Percentiles rank a stretch among this genome's conserved stretches.
These are phyloP conservation scores for Hypoxylon sp. DNA, from an alignment of 2,329 filamentous ascomycete genomes.

Conservation along the genomic window DNA sequence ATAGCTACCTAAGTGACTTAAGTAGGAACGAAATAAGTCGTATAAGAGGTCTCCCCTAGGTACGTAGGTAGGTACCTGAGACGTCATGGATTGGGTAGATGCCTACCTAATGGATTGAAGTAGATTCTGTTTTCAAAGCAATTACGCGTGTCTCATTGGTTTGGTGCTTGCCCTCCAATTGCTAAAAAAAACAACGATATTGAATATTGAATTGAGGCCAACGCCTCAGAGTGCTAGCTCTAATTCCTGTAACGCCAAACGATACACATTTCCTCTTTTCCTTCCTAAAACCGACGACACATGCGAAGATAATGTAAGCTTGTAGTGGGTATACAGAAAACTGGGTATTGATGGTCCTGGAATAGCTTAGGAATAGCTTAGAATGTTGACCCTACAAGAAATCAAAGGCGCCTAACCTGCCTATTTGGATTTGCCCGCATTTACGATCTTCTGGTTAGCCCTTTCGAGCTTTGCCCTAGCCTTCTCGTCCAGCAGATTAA, in stretches of 20 bases:
- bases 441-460: constrained; percentile 60
- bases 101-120: too few species aligned
- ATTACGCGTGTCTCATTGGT: not conserved
- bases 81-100: too few species aligned
- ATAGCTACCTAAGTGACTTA: too few species aligned
- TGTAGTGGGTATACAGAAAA: constrained; percentile 9
- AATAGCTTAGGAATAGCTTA: constrained; percentile 1
- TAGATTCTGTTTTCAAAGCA: too few species aligned
- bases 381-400: not conserved
- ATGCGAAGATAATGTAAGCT: constrained; percentile 9
- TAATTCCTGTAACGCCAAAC: constrained; percentile 16
- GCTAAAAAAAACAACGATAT: not conserved
- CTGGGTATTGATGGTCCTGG: constrained; percentile 1
- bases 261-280: constrained; percentile 5
- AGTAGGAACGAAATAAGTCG: not conserved
- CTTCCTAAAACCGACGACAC: not conserved
- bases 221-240: constrained; percentile 18
- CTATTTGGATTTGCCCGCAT: constrained; percentile 46
- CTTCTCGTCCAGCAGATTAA: constrained; percentile 62
- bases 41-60: not conserved
- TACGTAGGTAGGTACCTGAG: not conserved
- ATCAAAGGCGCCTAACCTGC: not conserved
- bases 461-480: constrained; percentile 64
- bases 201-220: constrained; percentile 11
- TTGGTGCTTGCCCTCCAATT: not conserved